These are phyloP conservation scores for Leccinum arenicola DNA, from an alignment of 768 basidiomycete genomes.

Conservation along the genomic window DNA sequence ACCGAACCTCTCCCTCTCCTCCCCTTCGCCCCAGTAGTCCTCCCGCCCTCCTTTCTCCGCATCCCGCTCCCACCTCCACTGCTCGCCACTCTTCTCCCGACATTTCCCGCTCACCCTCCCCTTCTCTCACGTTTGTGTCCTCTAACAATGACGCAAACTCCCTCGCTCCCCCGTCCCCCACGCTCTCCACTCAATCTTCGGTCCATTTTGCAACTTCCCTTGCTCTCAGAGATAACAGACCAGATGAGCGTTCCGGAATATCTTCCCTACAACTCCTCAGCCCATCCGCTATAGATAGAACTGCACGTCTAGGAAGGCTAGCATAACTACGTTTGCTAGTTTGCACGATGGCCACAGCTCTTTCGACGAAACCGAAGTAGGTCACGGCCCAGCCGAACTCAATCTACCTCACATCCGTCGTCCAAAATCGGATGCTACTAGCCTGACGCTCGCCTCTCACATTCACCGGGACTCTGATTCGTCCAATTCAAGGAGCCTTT, in stretches of 20 bases:
- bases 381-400: slow-evolving; percentile 33
- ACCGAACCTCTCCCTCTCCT: not conserved
- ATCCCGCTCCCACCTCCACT: not conserved
- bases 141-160: slow-evolving; percentile 43
- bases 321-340: slow-evolving; percentile 53
- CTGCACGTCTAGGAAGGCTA: slow-evolving; percentile 52
- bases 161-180: slow-evolving; percentile 67
- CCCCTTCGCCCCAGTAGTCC: slow-evolving; percentile 2
- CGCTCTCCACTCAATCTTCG: slow-evolving; percentile 63
- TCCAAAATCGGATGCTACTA: slow-evolving; percentile 33
- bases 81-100: slow-evolving; percentile 30
- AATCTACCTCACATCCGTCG: slow-evolving; percentile 33
- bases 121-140: slow-evolving; percentile 32
- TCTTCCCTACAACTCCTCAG: slow-evolving; percentile 51
- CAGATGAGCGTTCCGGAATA: slow-evolving; percentile 52
- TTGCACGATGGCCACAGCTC: slow-evolving; percentile 36
- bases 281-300: slow-evolving; percentile 33
- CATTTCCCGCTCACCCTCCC: slow-evolving; percentile 26
- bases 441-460: slow-evolving; percentile 34
- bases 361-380: slow-evolving; percentile 49
- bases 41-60: slow-evolving; percentile 24
- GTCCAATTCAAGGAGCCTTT: slow-evolving; percentile 12
- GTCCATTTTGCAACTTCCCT: slow-evolving; percentile 56
- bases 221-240: slow-evolving; percentile 66
- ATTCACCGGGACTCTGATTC: slow-evolving; percentile 40